A percentile compares a stretch with the other conserved stretches of the same genome.
phyloP scores from a whole-genome alignment of 2,329 filamentous ascomycete species.

The Paraconiothyrium brasiliense region DNA sequence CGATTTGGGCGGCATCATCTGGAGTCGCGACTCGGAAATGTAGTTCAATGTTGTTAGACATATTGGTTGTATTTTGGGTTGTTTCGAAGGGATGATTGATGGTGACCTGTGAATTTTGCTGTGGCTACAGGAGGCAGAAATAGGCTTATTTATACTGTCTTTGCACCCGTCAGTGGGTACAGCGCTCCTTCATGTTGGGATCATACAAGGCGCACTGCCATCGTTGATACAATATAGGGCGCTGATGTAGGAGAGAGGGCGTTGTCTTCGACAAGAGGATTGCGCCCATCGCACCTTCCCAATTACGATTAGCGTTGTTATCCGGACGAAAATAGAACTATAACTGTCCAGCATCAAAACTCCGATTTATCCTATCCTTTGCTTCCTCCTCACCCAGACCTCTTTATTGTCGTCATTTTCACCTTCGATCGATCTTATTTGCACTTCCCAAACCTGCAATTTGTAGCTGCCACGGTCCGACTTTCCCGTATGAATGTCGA shows the following conservation, averaged over 20 bases:
- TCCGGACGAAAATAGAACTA: neutral
- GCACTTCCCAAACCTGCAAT: constrained; percentile 71
- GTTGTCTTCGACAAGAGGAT: neutral
- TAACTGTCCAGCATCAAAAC: neutral
- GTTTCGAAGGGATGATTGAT: neutral
- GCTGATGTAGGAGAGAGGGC: neutral
- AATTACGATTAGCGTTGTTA: neutral
- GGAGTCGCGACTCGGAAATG: constrained; percentile 3
- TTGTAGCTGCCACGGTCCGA: constrained; percentile 70
- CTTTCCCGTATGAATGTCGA: constrained; percentile 71
- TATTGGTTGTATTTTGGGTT: neutral
- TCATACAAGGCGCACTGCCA: constrained; percentile 3
- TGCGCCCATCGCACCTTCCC: neutral
- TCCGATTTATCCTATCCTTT: constrained; percentile 34
- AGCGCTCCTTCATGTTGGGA: neutral
- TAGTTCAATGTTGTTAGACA: constrained; percentile 5
- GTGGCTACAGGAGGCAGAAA: neutral
- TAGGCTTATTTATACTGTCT: neutral
- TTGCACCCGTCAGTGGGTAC: neutral
- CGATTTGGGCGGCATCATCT: constrained; percentile 10
- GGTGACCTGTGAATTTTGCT: neutral
- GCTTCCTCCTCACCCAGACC: constrained; percentile 48
- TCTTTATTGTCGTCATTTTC: constrained; percentile 18
- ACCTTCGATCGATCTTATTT: constrained; percentile 52
- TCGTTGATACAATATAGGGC: neutral